Evolutionary conservation across 2,329 filamentous ascomycete genomes (phyloP), one percentile per base, ranked within the genome.

Genomic region (Xylogone sp.): DNA sequence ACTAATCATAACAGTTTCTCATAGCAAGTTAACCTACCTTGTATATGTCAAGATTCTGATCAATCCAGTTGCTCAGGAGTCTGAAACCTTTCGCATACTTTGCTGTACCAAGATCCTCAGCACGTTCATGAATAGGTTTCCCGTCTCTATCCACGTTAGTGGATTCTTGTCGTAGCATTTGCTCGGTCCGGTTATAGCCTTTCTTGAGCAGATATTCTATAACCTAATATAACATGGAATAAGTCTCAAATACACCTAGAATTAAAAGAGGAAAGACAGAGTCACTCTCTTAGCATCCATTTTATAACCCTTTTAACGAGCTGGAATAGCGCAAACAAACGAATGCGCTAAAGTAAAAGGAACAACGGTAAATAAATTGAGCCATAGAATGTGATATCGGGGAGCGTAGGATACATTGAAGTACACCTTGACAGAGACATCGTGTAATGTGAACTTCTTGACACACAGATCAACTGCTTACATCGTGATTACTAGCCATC

Each of bases 161-260:
- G 1, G 92, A 96, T 69, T 99, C 94, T 68, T 90, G 87, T 43
- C 94, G 84, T 49, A 99, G 88, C 67, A 94, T 89, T 19, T 93
- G 89, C 69, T 99, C 94, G 1, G 94, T 97, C 21, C 88, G 82
- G 49, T 86, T 91, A 70, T 97, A 99, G 0, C 94, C 94, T 59
- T 97, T 92, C 69, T 99, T 99, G 2, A 91, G 83, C 1, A 99
- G 78, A 68, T 99, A 99, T 62, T 99, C 94, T 8, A 96, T 92
- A 3, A 99, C 86, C 84, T 88, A 63, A 39, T 5, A 27, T 10
- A 5, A 39, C 34, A 39, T 7, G 24, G 13, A 9, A 39, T 39
- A 9, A 16, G 34, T 18, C 8, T 39, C n/a, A 39, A 27, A 27
- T 10, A 27, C 24, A 10, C 10, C 24, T 27, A 10, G 10, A 27